These are phyloP conservation scores for Zizania palustris DNA, from an alignment of 202 grass and related monocot genomes.

Conservation along the genomic window DNA sequence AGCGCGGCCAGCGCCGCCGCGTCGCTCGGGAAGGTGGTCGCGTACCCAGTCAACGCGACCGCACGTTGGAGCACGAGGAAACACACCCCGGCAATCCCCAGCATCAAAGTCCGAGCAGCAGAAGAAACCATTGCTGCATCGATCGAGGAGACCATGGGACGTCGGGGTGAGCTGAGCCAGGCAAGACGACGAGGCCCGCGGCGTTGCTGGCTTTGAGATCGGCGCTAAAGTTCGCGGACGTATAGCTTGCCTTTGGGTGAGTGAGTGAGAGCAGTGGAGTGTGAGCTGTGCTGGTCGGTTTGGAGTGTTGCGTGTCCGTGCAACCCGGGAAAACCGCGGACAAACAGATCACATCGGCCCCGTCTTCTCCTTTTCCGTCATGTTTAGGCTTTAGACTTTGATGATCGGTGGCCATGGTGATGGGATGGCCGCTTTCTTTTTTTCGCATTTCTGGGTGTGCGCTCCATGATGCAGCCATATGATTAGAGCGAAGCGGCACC, in stretches of 20 bases:
- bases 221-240: slow-evolving; percentile 35
- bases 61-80: slow-evolving; percentile 3
- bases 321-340: slow-evolving; percentile 43
- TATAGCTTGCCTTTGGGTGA: background rate
- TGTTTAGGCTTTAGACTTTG: slow-evolving; percentile 26
- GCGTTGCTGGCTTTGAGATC: slow-evolving; percentile 14
- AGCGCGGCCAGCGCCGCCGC: slow-evolving; percentile 41
- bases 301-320: slow-evolving; percentile 23
- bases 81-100: slow-evolving; percentile 16
- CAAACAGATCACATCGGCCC: background rate
- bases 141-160: background rate
- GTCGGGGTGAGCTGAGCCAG: background rate
- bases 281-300: slow-evolving; percentile 28
- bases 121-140: slow-evolving; percentile 36
- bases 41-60: background rate
- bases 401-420: slow-evolving; percentile 29
- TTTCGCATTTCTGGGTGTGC: slow-evolving; percentile 17
- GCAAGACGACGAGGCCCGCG: background rate
- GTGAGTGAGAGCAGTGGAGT: slow-evolving; percentile 30
- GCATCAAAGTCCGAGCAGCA: background rate
- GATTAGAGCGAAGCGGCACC: slow-evolving; percentile 26
- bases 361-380: background rate
- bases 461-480: slow-evolving; percentile 18
- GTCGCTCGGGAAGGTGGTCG: slow-evolving; percentile 55
- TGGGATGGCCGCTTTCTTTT: slow-evolving; percentile 40